Conservation (phyloP, 129 eudicot genomes). For the Flaveria linearis region DNA sequence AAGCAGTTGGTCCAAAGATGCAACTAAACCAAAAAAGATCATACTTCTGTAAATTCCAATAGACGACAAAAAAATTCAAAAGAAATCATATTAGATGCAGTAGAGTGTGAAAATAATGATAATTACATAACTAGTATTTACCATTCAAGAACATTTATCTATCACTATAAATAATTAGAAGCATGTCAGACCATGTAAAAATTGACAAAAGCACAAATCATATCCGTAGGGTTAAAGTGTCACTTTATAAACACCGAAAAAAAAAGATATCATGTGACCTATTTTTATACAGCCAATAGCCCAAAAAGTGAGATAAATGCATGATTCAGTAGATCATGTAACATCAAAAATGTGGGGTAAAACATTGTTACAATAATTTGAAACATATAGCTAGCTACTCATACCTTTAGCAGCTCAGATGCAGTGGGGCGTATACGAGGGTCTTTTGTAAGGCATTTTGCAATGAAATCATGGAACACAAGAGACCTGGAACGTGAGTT, state of each 20-base stretch:
- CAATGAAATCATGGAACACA: conserved; percentile 95
- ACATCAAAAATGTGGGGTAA: background rate
- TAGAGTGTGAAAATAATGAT: background rate
- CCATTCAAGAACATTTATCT: background rate
- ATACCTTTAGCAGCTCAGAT: conserved; percentile 93
- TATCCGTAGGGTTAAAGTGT: background rate
- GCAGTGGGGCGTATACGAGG: conserved; percentile 93
- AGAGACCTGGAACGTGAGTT: conserved; percentile 73
- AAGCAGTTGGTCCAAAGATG: background rate
- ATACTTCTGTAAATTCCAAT: background rate
- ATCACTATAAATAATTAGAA: background rate
- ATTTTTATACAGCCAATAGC: conserved; percentile 9
- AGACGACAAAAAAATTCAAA: background rate
- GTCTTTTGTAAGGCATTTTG: conserved; percentile 94
- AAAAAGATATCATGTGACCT: background rate
- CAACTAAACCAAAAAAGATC: conserved; percentile 1
- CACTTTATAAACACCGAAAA: background rate
- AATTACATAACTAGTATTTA: conserved; percentile 8
- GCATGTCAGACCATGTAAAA: background rate
- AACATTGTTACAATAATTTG: conserved; percentile 8
- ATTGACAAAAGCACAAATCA: background rate
- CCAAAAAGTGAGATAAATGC: conserved; percentile 9
- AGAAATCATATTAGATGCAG: background rate
- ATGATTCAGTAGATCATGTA: background rate
- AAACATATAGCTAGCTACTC: conserved; percentile 32